Base-by-base conservation (phyloP, 2,329 filamentous ascomycete species). In the Pseudogymnoascus pannorum region DNA sequence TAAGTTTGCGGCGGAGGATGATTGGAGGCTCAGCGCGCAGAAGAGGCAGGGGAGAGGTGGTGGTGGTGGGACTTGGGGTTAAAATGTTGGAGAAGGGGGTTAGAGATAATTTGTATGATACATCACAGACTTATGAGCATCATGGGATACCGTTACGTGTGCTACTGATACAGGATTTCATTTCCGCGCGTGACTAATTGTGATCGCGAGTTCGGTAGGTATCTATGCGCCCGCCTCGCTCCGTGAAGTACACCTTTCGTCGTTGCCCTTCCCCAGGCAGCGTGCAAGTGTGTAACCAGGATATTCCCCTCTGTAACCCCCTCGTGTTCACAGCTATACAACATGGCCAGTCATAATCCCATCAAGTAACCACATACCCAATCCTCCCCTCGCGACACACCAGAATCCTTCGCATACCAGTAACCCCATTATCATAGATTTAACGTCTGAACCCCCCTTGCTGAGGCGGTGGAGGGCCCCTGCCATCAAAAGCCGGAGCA, bases 1-100 rank as follows among this genome's bases (percentile, higher is more conserved):
- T 73, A 89, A 92, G 72, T 97, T 91, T 76, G 88, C 87, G 2
- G 88, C 87, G 2, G 92, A 96, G 72, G 93, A 99, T 72, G 94
- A 97, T 72, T 99, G 94, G 94, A 83, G 94, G 65, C 76, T 99
- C 64, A 92, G 87, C 68, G 89, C 93, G 11, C 94, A 99, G 80
- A 86, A 87, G 70, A 88, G 87, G 72, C 88, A 88, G 57, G 93
- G 92, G 4, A 83, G 93, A 67, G 88, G 90, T 63, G 94, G 91
- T 58, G 88, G 90, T 12, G 93, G 93, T 70, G 93, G 93, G 2
- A 99, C 94, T 7, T 99, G 94, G 94, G 94, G 89, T 66, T 92
- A 68, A 36, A 16, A 3, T 58, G 29, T n/a, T 2, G 20, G 54
- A 35, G 20, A 9, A 8, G 16, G 54, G 20, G 7, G n/a, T 20